phyloP scores from a whole-genome alignment of 75 land plant species.

The Selaginella moellendorffii region DNA sequence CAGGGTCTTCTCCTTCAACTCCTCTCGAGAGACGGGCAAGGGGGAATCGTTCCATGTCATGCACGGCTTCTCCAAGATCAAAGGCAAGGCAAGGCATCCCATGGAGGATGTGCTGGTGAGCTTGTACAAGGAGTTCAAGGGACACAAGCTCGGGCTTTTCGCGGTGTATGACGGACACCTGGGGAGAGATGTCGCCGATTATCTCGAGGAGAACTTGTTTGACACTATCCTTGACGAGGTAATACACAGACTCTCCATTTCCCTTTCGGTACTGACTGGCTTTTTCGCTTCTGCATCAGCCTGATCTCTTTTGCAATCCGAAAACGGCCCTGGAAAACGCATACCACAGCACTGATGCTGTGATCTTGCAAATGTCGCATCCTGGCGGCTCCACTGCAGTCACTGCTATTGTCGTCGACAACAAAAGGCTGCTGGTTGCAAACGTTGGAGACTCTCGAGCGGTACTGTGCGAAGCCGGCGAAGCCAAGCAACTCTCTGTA shows the following conservation, averaged over 20 bases:
- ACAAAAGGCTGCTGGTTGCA: conserved; percentile 25
- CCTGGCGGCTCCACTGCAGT: conserved; percentile 29
- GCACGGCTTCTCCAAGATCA: neutral
- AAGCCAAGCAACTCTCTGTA: conserved; percentile 29
- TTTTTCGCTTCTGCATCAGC: neutral
- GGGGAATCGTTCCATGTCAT: neutral
- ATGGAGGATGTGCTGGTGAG: neutral
- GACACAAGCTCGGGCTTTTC: conserved; percentile 30
- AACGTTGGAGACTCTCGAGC: conserved; percentile 32
- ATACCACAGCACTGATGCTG: neutral
- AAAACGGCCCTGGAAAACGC: neutral
- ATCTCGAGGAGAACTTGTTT: conserved; percentile 27
- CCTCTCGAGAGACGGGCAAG: neutral
- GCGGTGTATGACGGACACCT: conserved; percentile 50
- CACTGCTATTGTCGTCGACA: conserved; percentile 25
- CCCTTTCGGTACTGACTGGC: neutral
- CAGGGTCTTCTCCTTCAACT: neutral
- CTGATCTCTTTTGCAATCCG: neutral
- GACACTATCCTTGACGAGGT: conserved; percentile 36
- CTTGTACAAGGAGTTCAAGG: neutral
- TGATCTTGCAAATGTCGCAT: neutral
- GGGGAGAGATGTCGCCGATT: conserved; percentile 36
- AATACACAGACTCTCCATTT: neutral
- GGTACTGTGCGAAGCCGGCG: conserved; percentile 17
- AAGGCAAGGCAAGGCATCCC: neutral